Evolutionary conservation across 2,329 filamentous ascomycete genomes (phyloP).

Genomic region (Nemania sp.): DNA sequence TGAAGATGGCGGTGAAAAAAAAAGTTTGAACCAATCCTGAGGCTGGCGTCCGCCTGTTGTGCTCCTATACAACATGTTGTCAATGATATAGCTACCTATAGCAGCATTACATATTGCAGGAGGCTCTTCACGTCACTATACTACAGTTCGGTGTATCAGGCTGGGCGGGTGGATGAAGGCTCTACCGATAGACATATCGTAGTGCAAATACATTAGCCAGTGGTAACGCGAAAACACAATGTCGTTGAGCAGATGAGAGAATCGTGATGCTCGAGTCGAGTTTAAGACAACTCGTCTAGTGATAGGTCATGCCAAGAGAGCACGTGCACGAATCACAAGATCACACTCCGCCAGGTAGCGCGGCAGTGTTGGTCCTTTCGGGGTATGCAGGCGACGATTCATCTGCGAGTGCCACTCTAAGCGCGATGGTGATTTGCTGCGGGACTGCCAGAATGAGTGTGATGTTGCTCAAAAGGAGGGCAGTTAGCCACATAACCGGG

Average conservation of each 20-base stretch:
- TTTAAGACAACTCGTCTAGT: slow-evolving; percentile 7
- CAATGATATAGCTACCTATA: background rate
- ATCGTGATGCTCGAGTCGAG: slow-evolving; percentile 17
- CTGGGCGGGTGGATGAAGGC: background rate
- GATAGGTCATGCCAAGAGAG: slow-evolving; percentile 4
- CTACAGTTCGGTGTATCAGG: background rate
- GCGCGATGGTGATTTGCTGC: slow-evolving; percentile 22
- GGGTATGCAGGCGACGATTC: background rate
- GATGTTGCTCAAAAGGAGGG: slow-evolving; percentile 5
- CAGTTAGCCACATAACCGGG: slow-evolving; percentile 16
- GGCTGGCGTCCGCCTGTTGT: slow-evolving; percentile 24
- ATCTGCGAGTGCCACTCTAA: slow-evolving; percentile 3
- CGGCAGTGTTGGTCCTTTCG: slow-evolving; percentile 12
- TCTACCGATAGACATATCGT: background rate
- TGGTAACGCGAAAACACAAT: slow-evolving; percentile 4
- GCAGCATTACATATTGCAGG: slow-evolving; percentile 1
- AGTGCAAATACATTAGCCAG: background rate
- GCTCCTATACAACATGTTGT: slow-evolving; percentile 15
- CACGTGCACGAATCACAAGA: slow-evolving; percentile 15
- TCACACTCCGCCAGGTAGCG: background rate
- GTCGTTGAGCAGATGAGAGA: background rate
- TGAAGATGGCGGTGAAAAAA: slow-evolving; percentile 26
- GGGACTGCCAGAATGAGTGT: slow-evolving; percentile 12
- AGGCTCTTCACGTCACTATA: background rate
- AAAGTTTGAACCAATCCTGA: slow-evolving; percentile 12